phyloP scores from a whole-genome alignment of 352 stramenopile genomes.

The Phytophthora meadii region DNA sequence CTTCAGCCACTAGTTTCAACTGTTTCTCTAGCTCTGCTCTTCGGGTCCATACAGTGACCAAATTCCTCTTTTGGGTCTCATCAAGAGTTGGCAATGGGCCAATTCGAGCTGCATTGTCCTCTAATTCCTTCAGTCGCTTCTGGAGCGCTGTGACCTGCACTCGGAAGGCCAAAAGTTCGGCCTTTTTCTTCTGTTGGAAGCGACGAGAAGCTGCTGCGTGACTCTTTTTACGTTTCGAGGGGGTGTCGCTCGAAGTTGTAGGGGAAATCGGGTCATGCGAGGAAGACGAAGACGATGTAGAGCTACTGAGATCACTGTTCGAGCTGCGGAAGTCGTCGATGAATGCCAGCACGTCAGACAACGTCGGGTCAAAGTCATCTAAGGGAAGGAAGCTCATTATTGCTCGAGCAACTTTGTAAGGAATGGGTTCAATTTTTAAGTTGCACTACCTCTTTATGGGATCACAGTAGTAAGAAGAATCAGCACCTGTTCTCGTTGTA shows the following conservation, averaged over 20 bases:
- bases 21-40: conserved; percentile 16
- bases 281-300: neutral
- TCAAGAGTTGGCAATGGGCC: neutral
- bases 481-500: too few species aligned
- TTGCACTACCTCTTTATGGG: too few species aligned
- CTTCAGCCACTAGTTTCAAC: conserved; percentile 3
- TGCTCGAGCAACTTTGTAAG: neutral
- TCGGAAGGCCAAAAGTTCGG: conserved; percentile 16
- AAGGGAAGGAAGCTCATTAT: conserved; percentile 25
- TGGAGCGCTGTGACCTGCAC: conserved; percentile 8
- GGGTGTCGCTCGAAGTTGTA: neutral
- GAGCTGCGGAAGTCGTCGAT: conserved; percentile 19
- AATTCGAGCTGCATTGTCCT: neutral
- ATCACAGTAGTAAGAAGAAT: too few species aligned
- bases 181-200: conserved; percentile 32
- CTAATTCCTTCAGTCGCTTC: conserved; percentile 13
- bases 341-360: conserved; percentile 27
- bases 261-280: neutral
- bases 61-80: conserved; percentile 9
- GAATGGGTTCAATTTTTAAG: too few species aligned
- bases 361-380: conserved; percentile 21
- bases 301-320: conserved; percentile 1
- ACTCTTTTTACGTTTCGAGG: conserved; percentile 9
- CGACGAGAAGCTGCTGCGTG: conserved; percentile 23
- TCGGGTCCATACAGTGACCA: conserved; percentile 2